Evolutionary conservation across 176 grass and related monocot species (phyloP).

Genomic region (Raddia distichophylla): DNA sequence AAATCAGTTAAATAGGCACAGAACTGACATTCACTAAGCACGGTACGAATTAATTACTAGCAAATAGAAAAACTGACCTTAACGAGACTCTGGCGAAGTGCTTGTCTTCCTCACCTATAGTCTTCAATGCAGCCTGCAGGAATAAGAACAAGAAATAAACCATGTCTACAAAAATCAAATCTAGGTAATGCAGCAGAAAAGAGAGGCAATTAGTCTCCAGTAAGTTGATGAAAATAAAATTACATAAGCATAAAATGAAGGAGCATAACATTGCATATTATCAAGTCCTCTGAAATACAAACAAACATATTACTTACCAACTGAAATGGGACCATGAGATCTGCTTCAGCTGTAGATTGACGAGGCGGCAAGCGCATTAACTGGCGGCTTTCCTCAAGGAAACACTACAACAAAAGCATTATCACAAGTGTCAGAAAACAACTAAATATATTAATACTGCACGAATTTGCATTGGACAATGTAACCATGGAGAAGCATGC

Average conservation of each 20-base stretch:
- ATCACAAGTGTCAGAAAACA: conserved; percentile 17
- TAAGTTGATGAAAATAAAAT: conserved; percentile 24
- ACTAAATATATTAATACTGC: background rate
- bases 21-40: conserved; percentile 12
- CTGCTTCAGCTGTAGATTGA: conserved; percentile 99
- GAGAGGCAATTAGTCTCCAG: background rate
- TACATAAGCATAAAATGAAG: background rate
- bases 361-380: conserved; percentile 91
- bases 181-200: conserved; percentile 16
- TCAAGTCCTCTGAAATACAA: conserved; percentile 3
- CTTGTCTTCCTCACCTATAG: conserved; percentile 91
- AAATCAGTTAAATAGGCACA: conserved; percentile 21
- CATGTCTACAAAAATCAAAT: conserved; percentile 10
- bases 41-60: conserved; percentile 29
- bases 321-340: conserved; percentile 96
- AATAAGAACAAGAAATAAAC: conserved; percentile 36
- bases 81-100: conserved; percentile 90
- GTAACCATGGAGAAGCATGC: background rate
- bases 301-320: conserved; percentile 58
- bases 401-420: conserved; percentile 71
- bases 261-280: conserved; percentile 11
- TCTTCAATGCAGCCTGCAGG: conserved; percentile 90
- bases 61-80: conserved; percentile 55
- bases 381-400: conserved; percentile 94
- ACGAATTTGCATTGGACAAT: background rate